Conservation (phyloP, 495 filamentous ascomycete genomes). For the Apiosordaria backusii region DNA sequence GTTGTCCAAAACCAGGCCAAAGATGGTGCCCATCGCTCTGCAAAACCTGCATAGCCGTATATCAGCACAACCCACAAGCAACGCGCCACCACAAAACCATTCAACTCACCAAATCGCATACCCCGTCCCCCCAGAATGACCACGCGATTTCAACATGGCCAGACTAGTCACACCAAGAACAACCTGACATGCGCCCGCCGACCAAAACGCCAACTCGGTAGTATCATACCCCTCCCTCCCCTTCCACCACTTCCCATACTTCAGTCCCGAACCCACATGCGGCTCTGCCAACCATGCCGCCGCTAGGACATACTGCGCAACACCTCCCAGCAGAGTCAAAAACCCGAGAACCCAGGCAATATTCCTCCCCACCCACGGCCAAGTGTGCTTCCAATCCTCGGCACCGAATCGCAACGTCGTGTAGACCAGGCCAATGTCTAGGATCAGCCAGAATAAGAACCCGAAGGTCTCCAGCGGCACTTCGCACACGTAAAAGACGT, state of each 20-base stretch:
- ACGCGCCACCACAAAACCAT: conserved; percentile 1
- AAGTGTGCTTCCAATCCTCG: conserved; percentile 32
- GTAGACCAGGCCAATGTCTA: conserved; percentile 43
- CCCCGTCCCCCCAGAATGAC: conserved; percentile 40
- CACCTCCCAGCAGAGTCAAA: conserved; percentile 27
- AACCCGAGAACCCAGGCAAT: conserved; percentile 31
- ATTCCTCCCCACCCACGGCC: conserved; percentile 35
- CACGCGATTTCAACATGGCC: conserved; percentile 34
- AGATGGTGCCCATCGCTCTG: conserved; percentile 32
- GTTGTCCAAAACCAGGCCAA: conserved; percentile 33
- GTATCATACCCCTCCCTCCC: conserved; percentile 39
- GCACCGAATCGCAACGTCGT: conserved; percentile 34
- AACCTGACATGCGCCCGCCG: conserved; percentile 29
- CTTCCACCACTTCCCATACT: conserved; percentile 36
- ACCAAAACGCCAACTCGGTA: conserved; percentile 46
- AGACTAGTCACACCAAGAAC: conserved; percentile 31
- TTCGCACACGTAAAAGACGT: conserved; percentile 40
- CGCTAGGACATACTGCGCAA: conserved; percentile 33
- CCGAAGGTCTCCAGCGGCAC: conserved; percentile 35
- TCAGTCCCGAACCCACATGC: conserved; percentile 19
- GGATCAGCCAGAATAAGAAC: conserved; percentile 40
- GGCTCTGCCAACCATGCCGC: conserved; percentile 39
- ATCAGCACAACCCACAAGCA: no score
- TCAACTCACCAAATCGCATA: conserved; percentile 42
- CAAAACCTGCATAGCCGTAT: conserved; percentile 33